Percentiles rank a stretch among this genome's conserved stretches.
These are phyloP conservation scores for Leishmania major DNA, from an alignment of 208 protist genomes.

Conservation along the genomic window DNA sequence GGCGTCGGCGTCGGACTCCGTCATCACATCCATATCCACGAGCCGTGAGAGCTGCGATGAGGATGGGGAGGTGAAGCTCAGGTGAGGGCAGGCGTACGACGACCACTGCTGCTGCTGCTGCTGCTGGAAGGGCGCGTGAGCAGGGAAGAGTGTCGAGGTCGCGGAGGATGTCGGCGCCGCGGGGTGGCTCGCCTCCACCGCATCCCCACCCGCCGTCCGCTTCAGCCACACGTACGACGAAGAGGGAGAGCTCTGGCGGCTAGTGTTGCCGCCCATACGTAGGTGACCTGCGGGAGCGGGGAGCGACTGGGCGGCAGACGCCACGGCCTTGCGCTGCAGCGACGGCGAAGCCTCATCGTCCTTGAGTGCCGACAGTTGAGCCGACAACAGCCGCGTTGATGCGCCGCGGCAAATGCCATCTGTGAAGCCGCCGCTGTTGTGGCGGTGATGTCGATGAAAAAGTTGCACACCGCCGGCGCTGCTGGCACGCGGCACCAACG, in stretches of 20 bases:
- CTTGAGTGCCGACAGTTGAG: not conserved
- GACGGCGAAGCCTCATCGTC: not conserved
- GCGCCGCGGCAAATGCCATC: not conserved
- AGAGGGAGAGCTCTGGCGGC: slow-evolving; percentile 14
- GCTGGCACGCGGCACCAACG: not conserved
- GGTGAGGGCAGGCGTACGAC: not conserved
- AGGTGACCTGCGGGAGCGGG: slow-evolving; percentile 16
- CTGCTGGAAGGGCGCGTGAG: slow-evolving; percentile 2
- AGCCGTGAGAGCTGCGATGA: slow-evolving; percentile 3
- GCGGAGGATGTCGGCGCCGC: not conserved
- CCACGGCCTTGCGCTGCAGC: not conserved
- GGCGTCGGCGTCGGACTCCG: not conserved
- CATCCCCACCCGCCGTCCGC: slow-evolving; percentile 6
- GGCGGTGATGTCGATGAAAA: not conserved
- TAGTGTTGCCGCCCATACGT: slow-evolving; percentile 24
- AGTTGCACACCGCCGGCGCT: not conserved
- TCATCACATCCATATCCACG: not conserved
- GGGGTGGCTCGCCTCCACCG: not conserved
- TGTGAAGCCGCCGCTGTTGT: not conserved
- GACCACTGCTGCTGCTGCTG: slow-evolving; percentile 6
- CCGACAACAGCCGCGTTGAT: not conserved
- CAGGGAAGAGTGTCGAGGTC: not conserved
- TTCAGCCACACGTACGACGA: slow-evolving; percentile 18
- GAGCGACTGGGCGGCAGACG: not conserved
- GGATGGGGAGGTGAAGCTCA: not conserved